Percentiles rank a stretch among this genome's conserved stretches.
Evolutionary conservation across 2,329 filamentous ascomycete species (phyloP).

Genomic region (Harringtonia aguacate): DNA sequence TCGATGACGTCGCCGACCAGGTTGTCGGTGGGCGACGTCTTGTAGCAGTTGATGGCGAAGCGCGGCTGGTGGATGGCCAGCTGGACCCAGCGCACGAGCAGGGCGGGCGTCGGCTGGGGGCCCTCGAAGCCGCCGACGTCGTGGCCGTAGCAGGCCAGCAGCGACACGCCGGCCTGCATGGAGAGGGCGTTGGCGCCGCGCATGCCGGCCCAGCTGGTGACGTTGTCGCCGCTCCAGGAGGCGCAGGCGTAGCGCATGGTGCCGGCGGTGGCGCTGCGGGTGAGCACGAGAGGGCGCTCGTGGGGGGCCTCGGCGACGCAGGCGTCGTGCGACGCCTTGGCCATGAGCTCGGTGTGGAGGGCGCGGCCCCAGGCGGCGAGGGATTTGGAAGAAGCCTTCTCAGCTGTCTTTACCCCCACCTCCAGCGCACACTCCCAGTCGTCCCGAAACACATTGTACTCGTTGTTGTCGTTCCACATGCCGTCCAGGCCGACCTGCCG

Average conservation of each 20-base stretch:
- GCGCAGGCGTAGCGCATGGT: constrained; percentile 61
- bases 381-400: constrained; percentile 27
- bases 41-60: constrained; percentile 72
- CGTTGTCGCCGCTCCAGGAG: constrained; percentile 66
- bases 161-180: constrained; percentile 55
- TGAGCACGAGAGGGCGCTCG: constrained; percentile 56
- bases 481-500: constrained; percentile 56
- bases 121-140: constrained; percentile 70
- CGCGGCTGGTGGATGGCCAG: constrained; percentile 58
- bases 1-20: constrained; percentile 62
- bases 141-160: constrained; percentile 62
- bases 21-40: constrained; percentile 56
- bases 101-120: constrained; percentile 58
- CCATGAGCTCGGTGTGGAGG: constrained; percentile 61
- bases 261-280: constrained; percentile 58
- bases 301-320: constrained; percentile 46
- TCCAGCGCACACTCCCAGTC: constrained; percentile 53
- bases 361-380: constrained; percentile 61
- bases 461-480: constrained; percentile 75
- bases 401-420: constrained; percentile 22
- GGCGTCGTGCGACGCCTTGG: constrained; percentile 59
- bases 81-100: constrained; percentile 64
- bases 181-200: constrained; percentile 60
- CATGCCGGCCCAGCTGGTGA: constrained; percentile 65
- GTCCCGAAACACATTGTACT: constrained; percentile 58